phyloP scores from a whole-genome alignment of 2,329 filamentous ascomycete species.

The Ambrosiella xylebori region DNA sequence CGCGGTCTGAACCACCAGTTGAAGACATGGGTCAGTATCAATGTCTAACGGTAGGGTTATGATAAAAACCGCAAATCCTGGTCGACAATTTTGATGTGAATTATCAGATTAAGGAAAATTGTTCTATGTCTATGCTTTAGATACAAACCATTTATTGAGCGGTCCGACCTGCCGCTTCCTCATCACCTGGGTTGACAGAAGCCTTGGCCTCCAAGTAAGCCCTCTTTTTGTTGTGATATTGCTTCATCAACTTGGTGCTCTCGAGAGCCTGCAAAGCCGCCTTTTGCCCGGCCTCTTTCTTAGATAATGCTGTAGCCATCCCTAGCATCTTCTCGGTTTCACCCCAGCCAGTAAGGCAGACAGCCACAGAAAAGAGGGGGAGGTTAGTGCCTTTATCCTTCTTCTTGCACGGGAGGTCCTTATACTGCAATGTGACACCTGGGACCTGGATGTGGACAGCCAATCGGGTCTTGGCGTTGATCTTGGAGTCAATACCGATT shows the following conservation, averaged over 20 bases:
- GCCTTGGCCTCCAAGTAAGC: conserved; percentile 22
- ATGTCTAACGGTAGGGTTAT: too few species aligned
- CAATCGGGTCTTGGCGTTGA: conserved; percentile 33
- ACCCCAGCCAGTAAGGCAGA: conserved; percentile 52
- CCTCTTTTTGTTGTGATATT: conserved; percentile 31
- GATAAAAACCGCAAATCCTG: too few species aligned
- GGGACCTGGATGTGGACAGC: conserved; percentile 34
- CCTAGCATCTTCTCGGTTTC: conserved; percentile 45
- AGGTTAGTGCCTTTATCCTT: conserved; percentile 37
- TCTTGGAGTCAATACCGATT: conserved; percentile 11
- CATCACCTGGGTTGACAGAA: background rate
- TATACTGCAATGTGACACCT: conserved; percentile 44
- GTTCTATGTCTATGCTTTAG: background rate
- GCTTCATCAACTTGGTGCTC: conserved; percentile 46
- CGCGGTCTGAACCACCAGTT: too few species aligned
- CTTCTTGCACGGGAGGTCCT: conserved; percentile 32
- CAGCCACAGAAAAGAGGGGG: conserved; percentile 43
- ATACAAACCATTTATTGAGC: background rate
- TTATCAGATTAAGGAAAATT: background rate
- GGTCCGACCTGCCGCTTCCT: background rate
- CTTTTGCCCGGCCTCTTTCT: conserved; percentile 50
- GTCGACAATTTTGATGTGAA: too few species aligned
- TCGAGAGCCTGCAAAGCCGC: conserved; percentile 47
- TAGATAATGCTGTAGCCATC: conserved; percentile 44
- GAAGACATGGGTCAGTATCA: too few species aligned